Evolutionary conservation across 2,329 filamentous ascomycete species (phyloP), one percentile per base, ranked within the genome.

Genomic region (Arthrocladium fulminans): DNA sequence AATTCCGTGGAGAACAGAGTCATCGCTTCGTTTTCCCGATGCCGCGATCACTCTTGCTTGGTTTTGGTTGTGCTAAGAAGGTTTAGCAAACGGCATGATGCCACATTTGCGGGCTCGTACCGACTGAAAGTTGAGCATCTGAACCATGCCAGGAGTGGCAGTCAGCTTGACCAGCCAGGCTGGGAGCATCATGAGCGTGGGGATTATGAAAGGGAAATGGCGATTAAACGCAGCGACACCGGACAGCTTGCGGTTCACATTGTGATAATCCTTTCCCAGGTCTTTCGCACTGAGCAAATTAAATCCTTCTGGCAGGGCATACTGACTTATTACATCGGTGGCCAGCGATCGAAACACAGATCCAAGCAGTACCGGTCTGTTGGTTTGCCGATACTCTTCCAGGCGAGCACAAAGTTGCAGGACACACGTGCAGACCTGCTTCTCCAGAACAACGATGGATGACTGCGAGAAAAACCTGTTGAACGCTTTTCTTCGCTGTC

Each of bases 381-480:
- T 48, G n/a, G 46, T 38, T 7, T 51, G 27, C 15, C 53, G 51
- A 46, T 53, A 51, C 25, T 49, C 41, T 12, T 50, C 44, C 8
- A 58, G 49, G 3, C 54, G 54, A 10, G 35, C 43, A 40, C 56
- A 57, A 24, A 58, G 47, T 45, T 55, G 51, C 27, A 40, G 32
- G 10, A 57, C 51, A 34, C 50, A 49, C 25, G 53, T 45, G 13
- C 45, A 39, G n/a, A 53, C 52, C 7, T 51, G 51, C 19, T 51
- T 48, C 32, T 56, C 54, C 17, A 54, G 50, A 35, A 47, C 44
- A 3, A 49, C 46, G 23, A 30, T 27, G 15, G 42, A 30, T 43
- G 29, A 24, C 32, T 12, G 25, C 29, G 63, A 63, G 54, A 67
- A 67, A 57, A 61, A 66, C 3, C 63, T 62, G 46, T 61, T 65